Evolutionary conservation across 805 yeast genomes (phyloP).

Genomic region (Kuraishia capsulata): DNA sequence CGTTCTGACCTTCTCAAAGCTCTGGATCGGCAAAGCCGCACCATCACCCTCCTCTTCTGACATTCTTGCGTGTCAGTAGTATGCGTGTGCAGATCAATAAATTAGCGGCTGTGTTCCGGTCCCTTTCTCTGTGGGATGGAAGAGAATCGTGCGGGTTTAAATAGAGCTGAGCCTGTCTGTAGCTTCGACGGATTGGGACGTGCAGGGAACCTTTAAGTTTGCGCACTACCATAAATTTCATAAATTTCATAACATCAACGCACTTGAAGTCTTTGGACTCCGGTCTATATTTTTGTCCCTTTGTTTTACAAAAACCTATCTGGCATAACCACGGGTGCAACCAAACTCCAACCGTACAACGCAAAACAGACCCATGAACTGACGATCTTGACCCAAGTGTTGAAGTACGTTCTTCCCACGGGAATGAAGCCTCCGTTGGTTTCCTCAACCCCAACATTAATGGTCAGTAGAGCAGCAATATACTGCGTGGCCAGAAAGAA

Average conservation of each 20-base stretch:
- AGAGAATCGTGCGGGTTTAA: too few relatives aligned
- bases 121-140: not conserved
- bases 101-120: not conserved
- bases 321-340: conserved; percentile 87
- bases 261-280: too few relatives aligned
- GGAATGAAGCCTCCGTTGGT: conserved; percentile 85
- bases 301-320: conserved; percentile 66
- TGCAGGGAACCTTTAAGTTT: too few relatives aligned
- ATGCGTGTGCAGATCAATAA: not conserved
- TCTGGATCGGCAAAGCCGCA: conserved; percentile 12
- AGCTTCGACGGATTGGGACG: too few relatives aligned
- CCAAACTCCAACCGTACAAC: conserved; percentile 81
- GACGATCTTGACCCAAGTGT: conserved; percentile 88
- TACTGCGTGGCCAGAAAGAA: conserved; percentile 95
- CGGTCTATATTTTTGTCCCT: too few relatives aligned
- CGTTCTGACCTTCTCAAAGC: conserved; percentile 52
- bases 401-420: conserved; percentile 93
- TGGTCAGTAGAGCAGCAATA: conserved; percentile 87
- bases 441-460: conserved; percentile 74
- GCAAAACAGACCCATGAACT: conserved; percentile 88
- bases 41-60: conserved; percentile 5
- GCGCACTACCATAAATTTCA: too few relatives aligned
- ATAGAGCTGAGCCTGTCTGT: too few relatives aligned
- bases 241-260: too few relatives aligned
- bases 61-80: too few relatives aligned